Percentiles rank a stretch among this genome's conserved stretches.
These are phyloP conservation scores for Torulaspora maleeae DNA, from an alignment of 805 yeast genomes.

Conservation along the genomic window DNA sequence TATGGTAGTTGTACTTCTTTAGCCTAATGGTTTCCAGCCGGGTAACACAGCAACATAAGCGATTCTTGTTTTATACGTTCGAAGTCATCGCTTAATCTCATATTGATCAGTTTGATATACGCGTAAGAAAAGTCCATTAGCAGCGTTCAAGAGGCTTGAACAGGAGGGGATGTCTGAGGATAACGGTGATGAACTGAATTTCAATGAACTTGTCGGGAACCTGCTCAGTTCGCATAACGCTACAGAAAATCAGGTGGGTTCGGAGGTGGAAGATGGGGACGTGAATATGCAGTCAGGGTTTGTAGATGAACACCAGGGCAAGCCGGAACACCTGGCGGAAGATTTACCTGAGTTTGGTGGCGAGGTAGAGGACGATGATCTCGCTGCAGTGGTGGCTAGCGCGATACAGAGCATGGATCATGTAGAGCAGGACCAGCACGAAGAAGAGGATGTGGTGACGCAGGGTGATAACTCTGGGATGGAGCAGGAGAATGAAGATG, in stretches of 20 bases:
- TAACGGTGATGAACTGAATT: slow-evolving; percentile 31
- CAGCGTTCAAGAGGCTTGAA: not conserved
- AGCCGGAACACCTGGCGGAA: slow-evolving; percentile 9
- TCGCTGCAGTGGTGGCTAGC: slow-evolving; percentile 39
- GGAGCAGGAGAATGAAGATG: slow-evolving; percentile 9
- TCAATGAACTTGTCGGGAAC: slow-evolving; percentile 34
- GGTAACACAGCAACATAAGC: no score
- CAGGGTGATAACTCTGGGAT: slow-evolving; percentile 2
- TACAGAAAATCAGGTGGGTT: slow-evolving; percentile 3
- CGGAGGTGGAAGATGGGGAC: slow-evolving; percentile 5
- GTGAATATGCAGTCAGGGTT: not conserved
- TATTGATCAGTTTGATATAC: not conserved
- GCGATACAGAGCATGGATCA: slow-evolving; percentile 34
- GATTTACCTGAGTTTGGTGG: slow-evolving; percentile 25
- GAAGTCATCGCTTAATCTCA: not conserved
- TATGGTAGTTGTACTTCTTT: not conserved
- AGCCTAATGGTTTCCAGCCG: no score
- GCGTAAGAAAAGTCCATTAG: not conserved
- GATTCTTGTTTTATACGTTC: not conserved
- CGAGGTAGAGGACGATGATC: slow-evolving; percentile 27
- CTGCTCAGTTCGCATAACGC: slow-evolving; percentile 28
- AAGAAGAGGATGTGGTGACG: slow-evolving; percentile 1
- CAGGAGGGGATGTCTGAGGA: slow-evolving; percentile 21
- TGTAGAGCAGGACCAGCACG: slow-evolving; percentile 4
- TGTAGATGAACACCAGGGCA: slow-evolving; percentile 7